A percentile compares a stretch with the other conserved stretches of the same genome.
Conservation (phyloP, 2,329 filamentous ascomycete species). For the Fusarium devonianum region DNA sequence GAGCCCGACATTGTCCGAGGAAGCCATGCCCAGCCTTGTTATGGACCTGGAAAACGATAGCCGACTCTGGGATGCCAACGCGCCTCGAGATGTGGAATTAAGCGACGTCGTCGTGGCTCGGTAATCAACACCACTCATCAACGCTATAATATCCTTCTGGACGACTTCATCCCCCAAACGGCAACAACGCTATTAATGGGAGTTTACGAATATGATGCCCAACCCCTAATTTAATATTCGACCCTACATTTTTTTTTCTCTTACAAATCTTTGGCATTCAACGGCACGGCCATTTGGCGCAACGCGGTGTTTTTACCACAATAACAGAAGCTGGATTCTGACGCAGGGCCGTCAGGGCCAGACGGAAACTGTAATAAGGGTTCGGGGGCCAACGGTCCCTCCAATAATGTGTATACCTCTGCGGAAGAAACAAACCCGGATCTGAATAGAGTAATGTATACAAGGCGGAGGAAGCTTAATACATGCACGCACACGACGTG, state of each 20-base stretch:
- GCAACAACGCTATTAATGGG: constrained; percentile 18
- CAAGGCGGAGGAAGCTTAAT: constrained; percentile 47
- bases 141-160: constrained; percentile 8
- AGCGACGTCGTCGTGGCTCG: constrained; percentile 55
- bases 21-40: constrained; percentile 46
- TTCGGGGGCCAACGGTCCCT: constrained; percentile 25
- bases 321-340: constrained; percentile 39
- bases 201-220: constrained; percentile 43
- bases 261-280: constrained; percentile 52
- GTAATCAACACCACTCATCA: constrained; percentile 35
- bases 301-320: constrained; percentile 43
- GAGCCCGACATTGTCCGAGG: constrained; percentile 58
- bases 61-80: constrained; percentile 39
- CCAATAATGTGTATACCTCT: constrained; percentile 44
- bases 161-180: constrained; percentile 22
- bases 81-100: constrained; percentile 52
- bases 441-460: constrained; percentile 53
- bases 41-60: constrained; percentile 49
- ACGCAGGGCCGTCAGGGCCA: constrained; percentile 40
- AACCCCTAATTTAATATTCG: constrained; percentile 44
- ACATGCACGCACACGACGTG: constrained; percentile 43
- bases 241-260: constrained; percentile 40
- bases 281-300: constrained; percentile 52
- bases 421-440: constrained; percentile 35
- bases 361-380: constrained; percentile 42